phyloP scores from a whole-genome alignment of 1,139 yeast genomes.

The Scheffersomyces quercinus region DNA sequence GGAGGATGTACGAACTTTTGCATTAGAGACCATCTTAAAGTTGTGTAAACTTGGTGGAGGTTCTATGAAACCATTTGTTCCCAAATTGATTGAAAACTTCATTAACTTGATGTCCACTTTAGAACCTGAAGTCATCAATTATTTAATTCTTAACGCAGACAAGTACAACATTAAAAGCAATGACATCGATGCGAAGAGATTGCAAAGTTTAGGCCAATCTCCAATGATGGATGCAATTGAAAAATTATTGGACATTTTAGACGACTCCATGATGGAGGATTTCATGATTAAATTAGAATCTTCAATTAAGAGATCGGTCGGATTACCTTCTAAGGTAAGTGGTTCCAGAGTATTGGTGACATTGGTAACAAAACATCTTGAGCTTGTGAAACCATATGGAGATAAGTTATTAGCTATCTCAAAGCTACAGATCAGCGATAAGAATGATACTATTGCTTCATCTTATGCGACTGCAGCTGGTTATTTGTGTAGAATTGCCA shows the following conservation, averaged over 20 bases:
- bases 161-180: conserved; percentile 74
- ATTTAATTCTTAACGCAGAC: conserved; percentile 82
- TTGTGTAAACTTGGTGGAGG: conserved; percentile 63
- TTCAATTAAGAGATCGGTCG: conserved; percentile 70
- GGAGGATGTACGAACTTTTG: conserved; percentile 77
- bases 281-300: conserved; percentile 49
- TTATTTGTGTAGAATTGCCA: conserved; percentile 66
- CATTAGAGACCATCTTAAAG: conserved; percentile 71
- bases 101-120: conserved; percentile 75
- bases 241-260: conserved; percentile 59
- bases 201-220: conserved; percentile 72
- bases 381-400: conserved; percentile 58
- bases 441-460: conserved; percentile 70
- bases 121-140: conserved; percentile 90
- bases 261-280: conserved; percentile 51
- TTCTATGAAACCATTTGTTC: conserved; percentile 66
- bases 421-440: conserved; percentile 60
- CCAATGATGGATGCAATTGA: conserved; percentile 92
- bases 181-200: conserved; percentile 76
- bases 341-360: conserved; percentile 76
- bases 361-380: conserved; percentile 59
- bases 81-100: conserved; percentile 68
- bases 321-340: conserved; percentile 88
- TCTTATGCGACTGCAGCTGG: conserved; percentile 85
- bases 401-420: conserved; percentile 62